These are phyloP conservation scores for Osmozyma mogii DNA, from an alignment of 805 yeast genomes.

Conservation along the genomic window DNA sequence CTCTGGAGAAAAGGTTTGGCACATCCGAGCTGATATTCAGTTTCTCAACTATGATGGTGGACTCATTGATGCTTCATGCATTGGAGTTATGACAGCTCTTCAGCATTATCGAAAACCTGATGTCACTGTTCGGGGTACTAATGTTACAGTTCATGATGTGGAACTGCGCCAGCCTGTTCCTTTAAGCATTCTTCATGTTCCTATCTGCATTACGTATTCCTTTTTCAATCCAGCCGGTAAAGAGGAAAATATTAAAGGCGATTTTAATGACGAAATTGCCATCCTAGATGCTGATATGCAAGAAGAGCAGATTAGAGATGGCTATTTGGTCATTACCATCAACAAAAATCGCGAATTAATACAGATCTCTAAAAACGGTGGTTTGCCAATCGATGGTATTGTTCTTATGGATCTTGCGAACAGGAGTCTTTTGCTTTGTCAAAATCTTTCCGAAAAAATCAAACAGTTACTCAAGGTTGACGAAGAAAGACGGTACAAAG, in stretches of 20 bases:
- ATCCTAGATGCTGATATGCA: constrained; percentile 68
- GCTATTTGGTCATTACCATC: constrained; percentile 75
- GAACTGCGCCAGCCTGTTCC: constrained; percentile 85
- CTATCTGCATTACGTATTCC: constrained; percentile 84
- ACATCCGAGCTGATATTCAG: constrained; percentile 82
- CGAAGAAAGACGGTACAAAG: constrained; percentile 37
- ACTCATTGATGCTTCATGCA: constrained; percentile 79
- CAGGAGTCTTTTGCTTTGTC: too few relatives aligned
- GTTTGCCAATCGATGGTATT: constrained; percentile 70
- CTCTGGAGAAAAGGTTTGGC: constrained; percentile 91
- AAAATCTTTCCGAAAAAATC: constrained; percentile 58
- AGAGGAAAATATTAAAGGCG: constrained; percentile 68
- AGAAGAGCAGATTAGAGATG: constrained; percentile 73
- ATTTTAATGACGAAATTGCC: constrained; percentile 47
- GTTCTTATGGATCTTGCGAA: constrained; percentile 61
- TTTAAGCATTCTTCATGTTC: constrained; percentile 78
- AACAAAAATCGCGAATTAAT: constrained; percentile 89
- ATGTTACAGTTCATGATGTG: constrained; percentile 57
- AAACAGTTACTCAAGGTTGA: constrained; percentile 48
- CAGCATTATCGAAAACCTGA: constrained; percentile 82
- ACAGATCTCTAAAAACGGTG: constrained; percentile 87
- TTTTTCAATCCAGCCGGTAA: constrained; percentile 62
- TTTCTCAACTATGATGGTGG: constrained; percentile 90
- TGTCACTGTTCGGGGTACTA: constrained; percentile 60
- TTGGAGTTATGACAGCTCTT: constrained; percentile 83